A percentile compares a stretch with the other conserved stretches of the same genome.
These are phyloP conservation scores for Blastobotrys indianensis DNA, from an alignment of 1,139 yeast species.

Conservation along the genomic window DNA sequence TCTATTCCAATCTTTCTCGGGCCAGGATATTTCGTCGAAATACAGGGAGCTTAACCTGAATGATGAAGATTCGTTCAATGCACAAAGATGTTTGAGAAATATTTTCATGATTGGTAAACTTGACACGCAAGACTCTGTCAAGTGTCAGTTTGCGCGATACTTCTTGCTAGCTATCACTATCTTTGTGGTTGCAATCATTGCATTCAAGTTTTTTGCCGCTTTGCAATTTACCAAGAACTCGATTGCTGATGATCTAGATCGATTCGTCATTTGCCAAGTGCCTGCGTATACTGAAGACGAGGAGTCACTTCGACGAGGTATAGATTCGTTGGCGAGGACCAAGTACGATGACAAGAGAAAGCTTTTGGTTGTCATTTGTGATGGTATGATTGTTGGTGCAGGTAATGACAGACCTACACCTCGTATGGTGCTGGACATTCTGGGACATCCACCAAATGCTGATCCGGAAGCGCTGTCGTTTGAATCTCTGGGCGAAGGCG, in stretches of 20 bases:
- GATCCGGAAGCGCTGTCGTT: conserved; percentile 38
- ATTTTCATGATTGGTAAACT: conserved; percentile 38
- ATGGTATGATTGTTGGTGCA: conserved; percentile 42
- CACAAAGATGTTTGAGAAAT: conserved; percentile 34
- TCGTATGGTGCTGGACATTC: conserved; percentile 38
- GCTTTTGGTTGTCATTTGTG: conserved; percentile 37
- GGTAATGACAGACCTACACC: conserved; percentile 42
- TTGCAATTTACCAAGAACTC: conserved; percentile 34
- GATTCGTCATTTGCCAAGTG: conserved; percentile 39
- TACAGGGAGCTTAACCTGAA: conserved; percentile 27
- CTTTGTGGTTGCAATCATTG: conserved; percentile 35
- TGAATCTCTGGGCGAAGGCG: conserved; percentile 39
- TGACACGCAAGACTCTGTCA: conserved; percentile 36
- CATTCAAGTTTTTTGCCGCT: conserved; percentile 38
- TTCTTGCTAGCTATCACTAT: conserved; percentile 38
- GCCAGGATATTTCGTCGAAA: conserved; percentile 34
- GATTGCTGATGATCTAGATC: conserved; percentile 36
- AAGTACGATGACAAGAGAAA: conserved; percentile 40
- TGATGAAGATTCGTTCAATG: conserved; percentile 24
- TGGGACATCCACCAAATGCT: conserved; percentile 36
- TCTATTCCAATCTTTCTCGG: conserved; percentile 33
- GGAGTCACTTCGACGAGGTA: conserved; percentile 38
- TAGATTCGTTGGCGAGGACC: conserved; percentile 38
- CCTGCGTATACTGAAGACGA: conserved; percentile 43
- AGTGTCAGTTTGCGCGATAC: conserved; percentile 38